Evolutionary conservation across 306 rosid species (phyloP), one percentile per base, ranked within the genome.

Genomic region (Ziziphus jujuba): DNA sequence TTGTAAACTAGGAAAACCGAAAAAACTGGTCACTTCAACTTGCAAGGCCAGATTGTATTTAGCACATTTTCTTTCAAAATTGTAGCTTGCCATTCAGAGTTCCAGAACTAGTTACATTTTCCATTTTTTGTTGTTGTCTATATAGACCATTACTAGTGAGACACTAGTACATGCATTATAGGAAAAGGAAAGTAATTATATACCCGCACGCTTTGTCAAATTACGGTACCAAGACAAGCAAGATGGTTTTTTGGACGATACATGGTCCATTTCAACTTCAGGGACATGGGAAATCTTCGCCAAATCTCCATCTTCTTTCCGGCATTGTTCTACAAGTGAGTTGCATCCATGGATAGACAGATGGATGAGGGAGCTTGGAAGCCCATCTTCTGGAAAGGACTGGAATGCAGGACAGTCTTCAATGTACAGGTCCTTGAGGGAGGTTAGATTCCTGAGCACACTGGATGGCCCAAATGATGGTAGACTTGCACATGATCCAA

Each of bases 351-450:
- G 53, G 43, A 73, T 73, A 47, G 43, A 57, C 9, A 66, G 72
- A 56, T 58, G 72, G 22, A 21, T 67, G 33, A 58, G 54, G 38
- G 72, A 64, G 51, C 16, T 53, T 34, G 67, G 25, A 22, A 73
- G 45, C 19, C 78, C 66, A 14, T 56, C 61, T 66, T 50, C 67
- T 28, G 72, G 72, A 53, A 73, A 65, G 34, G 78, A 50, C 15
- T 24, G 34, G 23, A 66, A 54, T 35, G 15, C 24, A 16, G 61
- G 72, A 21, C 67, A 73, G 35, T 66, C 67, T 33, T 50, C 67
- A 38, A 66, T 53, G 65, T 66, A 57, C 7, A 65, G 77, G 61
- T 73, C 67, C 1, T 24, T n/a, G 11, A 65, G 66, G 47, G 65
- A 56, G 21, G 54, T 49, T 8, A 56, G 66, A 16, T 49, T 73